Conservation (phyloP, 768 basidiomycete genomes). For the Boletus subcaerulescens region DNA sequence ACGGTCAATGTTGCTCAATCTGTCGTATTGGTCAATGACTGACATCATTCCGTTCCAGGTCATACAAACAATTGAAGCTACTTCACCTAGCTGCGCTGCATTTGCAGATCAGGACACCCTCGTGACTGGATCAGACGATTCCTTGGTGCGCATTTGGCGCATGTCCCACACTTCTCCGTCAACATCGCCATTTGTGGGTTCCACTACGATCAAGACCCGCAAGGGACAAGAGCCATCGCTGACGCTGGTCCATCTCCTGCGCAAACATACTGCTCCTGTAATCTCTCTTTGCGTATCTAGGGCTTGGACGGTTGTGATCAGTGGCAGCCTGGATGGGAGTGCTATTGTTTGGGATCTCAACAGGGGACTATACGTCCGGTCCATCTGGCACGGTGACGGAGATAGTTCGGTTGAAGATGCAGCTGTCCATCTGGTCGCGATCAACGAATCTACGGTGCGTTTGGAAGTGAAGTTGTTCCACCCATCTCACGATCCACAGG, state of each 20-base stretch:
- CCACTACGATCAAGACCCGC: constrained; percentile 12
- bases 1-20: constrained; percentile 40
- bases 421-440: constrained; percentile 63
- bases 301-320: constrained; percentile 79
- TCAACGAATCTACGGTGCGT: constrained; percentile 86
- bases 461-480: no score
- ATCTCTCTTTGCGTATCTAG: constrained; percentile 69
- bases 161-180: constrained; percentile 36
- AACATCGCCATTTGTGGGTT: constrained; percentile 19
- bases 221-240: constrained; percentile 29
- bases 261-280: constrained; percentile 72
- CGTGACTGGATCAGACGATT: constrained; percentile 78
- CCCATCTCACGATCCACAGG: constrained; percentile 43
- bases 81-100: constrained; percentile 66
- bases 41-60: constrained; percentile 39
- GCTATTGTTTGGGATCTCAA: constrained; percentile 92
- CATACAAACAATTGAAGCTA: constrained; percentile 74
- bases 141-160: constrained; percentile 83
- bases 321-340: constrained; percentile 83
- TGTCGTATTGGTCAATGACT: not conserved
- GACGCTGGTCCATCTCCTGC: constrained; percentile 69
- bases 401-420: constrained; percentile 25
- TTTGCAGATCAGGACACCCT: constrained; percentile 75
- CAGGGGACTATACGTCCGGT: constrained; percentile 72
- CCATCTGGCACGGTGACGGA: constrained; percentile 63